Evolutionary conservation across 1,139 yeast species (phyloP).

Genomic region (Yamadazyma diddensiae): DNA sequence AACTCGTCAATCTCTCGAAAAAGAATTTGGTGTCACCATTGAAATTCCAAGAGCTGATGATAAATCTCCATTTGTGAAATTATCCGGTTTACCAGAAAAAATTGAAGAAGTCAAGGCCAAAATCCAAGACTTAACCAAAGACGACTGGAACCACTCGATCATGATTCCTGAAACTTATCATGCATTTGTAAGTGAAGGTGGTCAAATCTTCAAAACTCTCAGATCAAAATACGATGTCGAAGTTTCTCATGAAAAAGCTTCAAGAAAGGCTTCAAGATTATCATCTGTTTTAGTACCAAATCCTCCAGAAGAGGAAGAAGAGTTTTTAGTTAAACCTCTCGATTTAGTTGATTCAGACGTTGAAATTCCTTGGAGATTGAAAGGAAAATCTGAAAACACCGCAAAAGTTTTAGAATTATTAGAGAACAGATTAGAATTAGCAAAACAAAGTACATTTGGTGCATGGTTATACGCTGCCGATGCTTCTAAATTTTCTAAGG

Average conservation of each 20-base stretch:
- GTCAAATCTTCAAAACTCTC: slow-evolving; percentile 59
- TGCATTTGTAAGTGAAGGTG: slow-evolving; percentile 64
- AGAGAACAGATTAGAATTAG: slow-evolving; percentile 30
- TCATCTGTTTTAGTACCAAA: slow-evolving; percentile 43
- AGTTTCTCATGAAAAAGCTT: slow-evolving; percentile 58
- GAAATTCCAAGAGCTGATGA: slow-evolving; percentile 65
- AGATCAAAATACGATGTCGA: slow-evolving; percentile 55
- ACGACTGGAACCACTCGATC: slow-evolving; percentile 45
- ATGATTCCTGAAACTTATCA: slow-evolving; percentile 60
- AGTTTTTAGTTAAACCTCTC: slow-evolving; percentile 36
- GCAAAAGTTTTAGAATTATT: slow-evolving; percentile 38
- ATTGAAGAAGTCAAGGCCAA: slow-evolving; percentile 56
- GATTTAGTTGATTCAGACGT: slow-evolving; percentile 26
- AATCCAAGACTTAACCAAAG: slow-evolving; percentile 50
- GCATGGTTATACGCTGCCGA: slow-evolving; percentile 41
- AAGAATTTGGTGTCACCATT: slow-evolving; percentile 61
- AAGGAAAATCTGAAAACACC: slow-evolving; percentile 43
- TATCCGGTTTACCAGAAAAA: slow-evolving; percentile 63
- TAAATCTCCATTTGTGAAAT: slow-evolving; percentile 41
- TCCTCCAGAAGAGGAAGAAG: slow-evolving; percentile 45
- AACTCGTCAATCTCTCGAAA: slow-evolving; percentile 69
- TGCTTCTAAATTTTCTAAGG: slow-evolving; percentile 45
- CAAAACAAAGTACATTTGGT: slow-evolving; percentile 27
- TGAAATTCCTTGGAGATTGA: slow-evolving; percentile 64
- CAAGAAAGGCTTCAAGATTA: slow-evolving; percentile 50